Evolutionary conservation across 1,284 basidiomycete genomes (phyloP).

Genomic region (Meripilus lineatus): DNA sequence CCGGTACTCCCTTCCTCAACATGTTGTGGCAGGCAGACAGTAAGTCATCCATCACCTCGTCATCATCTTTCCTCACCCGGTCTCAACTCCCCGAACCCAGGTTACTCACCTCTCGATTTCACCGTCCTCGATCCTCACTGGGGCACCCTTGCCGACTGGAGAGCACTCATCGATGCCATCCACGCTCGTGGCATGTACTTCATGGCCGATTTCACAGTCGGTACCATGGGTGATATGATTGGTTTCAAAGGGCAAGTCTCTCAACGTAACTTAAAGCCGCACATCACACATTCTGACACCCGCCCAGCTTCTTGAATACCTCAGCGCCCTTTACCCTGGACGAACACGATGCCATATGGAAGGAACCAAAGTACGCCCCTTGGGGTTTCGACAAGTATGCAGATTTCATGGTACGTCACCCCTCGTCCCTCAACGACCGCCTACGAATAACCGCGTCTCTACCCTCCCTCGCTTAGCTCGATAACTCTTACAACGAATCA

Average conservation of each 20-base stretch:
- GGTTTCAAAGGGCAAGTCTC: slow-evolving; percentile 71
- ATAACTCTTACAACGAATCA: slow-evolving; percentile 64
- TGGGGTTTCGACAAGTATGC: slow-evolving; percentile 84
- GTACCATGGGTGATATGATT: slow-evolving; percentile 85
- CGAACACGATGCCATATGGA: slow-evolving; percentile 77
- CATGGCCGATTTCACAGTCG: slow-evolving; percentile 90
- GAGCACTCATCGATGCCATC: slow-evolving; percentile 64
- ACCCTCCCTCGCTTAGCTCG: slow-evolving; percentile 35
- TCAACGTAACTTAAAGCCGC: neutral
- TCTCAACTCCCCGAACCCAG: slow-evolving; percentile 32
- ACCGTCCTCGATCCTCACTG: slow-evolving; percentile 87
- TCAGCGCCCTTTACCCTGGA: slow-evolving; percentile 75
- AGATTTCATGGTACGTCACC: slow-evolving; percentile 62
- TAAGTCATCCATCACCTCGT: slow-evolving; percentile 36
- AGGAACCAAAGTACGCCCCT: slow-evolving; percentile 68
- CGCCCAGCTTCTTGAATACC: slow-evolving; percentile 62
- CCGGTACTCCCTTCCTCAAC: slow-evolving; percentile 88
- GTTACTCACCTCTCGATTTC: slow-evolving; percentile 90
- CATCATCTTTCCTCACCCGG: slow-evolving; percentile 6
- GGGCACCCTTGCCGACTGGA: slow-evolving; percentile 80
- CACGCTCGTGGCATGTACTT: slow-evolving; percentile 84
- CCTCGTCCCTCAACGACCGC: slow-evolving; percentile 2
- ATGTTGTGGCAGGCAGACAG: slow-evolving; percentile 96
- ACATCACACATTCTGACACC: slow-evolving; percentile 9
- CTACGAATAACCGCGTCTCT: neutral